Conservation (phyloP, 805 yeast genomes). For the Starmerella sirachaensis region DNA sequence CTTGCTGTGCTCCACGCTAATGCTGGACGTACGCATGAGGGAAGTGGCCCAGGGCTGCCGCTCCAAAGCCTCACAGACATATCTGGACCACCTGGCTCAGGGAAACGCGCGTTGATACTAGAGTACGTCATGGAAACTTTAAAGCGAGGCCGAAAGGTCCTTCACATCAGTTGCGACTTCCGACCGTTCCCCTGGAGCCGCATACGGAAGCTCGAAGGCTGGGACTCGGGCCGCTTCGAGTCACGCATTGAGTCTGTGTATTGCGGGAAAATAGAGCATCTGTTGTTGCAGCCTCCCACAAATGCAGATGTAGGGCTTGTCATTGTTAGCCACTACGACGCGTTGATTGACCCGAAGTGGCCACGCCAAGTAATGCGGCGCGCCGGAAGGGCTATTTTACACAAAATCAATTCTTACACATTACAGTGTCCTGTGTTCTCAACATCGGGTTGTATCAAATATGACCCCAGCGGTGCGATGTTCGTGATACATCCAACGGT, state of each 20-base stretch:
- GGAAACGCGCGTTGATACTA: conserved; percentile 23
- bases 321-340: conserved; percentile 18
- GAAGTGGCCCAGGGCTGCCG: conserved; percentile 11
- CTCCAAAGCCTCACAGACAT: conserved; percentile 18
- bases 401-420: not conserved
- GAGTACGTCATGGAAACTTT: conserved; percentile 18
- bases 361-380: not conserved
- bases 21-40: not conserved
- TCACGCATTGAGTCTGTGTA: conserved; percentile 4
- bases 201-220: conserved; percentile 12
- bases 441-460: conserved; percentile 6
- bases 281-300: conserved; percentile 20
- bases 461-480: conserved; percentile 1
- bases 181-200: conserved; percentile 21
- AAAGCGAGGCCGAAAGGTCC: conserved; percentile 18
- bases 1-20: conserved; percentile 4
- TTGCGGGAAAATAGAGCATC: conserved; percentile 13
- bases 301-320: conserved; percentile 25
- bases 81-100: conserved; percentile 26
- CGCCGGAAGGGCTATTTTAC: conserved; percentile 1
- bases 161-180: conserved; percentile 21
- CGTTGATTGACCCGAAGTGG: conserved; percentile 6
- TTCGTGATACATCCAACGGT: conserved; percentile 6
- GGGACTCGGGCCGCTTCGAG: conserved; percentile 6
- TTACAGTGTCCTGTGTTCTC: conserved; percentile 8